Base-by-base conservation (phyloP, 495 filamentous ascomycete genomes). In the Neurospora sp. region DNA sequence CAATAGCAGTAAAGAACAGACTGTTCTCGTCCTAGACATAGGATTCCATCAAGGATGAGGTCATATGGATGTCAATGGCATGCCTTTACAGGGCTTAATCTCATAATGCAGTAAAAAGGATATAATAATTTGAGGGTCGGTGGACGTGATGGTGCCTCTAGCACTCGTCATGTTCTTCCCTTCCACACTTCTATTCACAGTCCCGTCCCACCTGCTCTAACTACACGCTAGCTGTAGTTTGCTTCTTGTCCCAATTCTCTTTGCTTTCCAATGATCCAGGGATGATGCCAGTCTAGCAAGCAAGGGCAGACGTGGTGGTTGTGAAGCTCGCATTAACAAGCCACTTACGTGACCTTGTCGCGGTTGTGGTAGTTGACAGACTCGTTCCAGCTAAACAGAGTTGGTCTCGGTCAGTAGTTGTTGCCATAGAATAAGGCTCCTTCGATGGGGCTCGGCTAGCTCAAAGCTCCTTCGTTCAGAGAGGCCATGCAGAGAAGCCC, bases 341-440 rank as follows among this genome's bases (percentile, higher is more conserved):
- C 46, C 74, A 74, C 76, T 87, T 89, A 90, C 77, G 81, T 85
- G 72, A 83, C 80, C 88, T 94, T 91, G 85, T 96, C 92, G 83
- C 90, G 90, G 88, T 96, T 93, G 90, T 98, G 94, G 87, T 97
- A 94, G 89, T 99, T 99, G 86, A 97, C 93, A 39, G 84, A 86
- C 75, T 86, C 83, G 85, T 99, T 99, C 96, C 96, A 99, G 91
- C 93, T 96, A 81, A 75, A 46, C 31, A 37, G n/a, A 66, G 42
- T 76, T 44, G 71, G 76, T 74, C 48, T 69, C 48, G 10, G 69
- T 31, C 7, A 40, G 37, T 14, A 38, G 6, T 41, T 35, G 39
- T 40, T 70, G 20, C 7, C 20, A 70, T 46, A n/a, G 39, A 54
- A 44, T 39, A 38, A n/a, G 10, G 54, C 37, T 73, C 44, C n/a